These are phyloP conservation scores for Cyberlindnera japonica DNA, from an alignment of 805 yeast genomes.

Conservation along the genomic window DNA sequence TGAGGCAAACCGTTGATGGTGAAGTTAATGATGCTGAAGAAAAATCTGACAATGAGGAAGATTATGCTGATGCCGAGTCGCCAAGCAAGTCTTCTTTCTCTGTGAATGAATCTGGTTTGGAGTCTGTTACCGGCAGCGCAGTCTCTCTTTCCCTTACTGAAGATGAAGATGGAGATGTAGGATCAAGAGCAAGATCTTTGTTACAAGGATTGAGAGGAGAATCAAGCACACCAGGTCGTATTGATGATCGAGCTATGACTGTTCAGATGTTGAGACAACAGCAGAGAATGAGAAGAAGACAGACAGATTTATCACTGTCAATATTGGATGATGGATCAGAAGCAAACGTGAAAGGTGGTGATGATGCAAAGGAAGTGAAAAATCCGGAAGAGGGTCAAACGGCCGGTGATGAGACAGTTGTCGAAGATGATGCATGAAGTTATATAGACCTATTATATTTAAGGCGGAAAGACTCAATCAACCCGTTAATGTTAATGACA, in stretches of 20 bases:
- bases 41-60: constrained; percentile 19
- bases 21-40: constrained; percentile 20
- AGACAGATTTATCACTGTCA: constrained; percentile 9
- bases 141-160: constrained; percentile 14
- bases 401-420: constrained; percentile 1
- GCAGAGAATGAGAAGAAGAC: constrained; percentile 32
- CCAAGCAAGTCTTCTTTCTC: constrained; percentile 14
- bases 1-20: constrained; percentile 25
- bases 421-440: constrained; percentile 1
- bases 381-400: neutral
- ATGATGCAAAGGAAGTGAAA: neutral
- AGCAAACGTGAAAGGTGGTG: neutral
- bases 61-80: constrained; percentile 6
- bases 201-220: constrained; percentile 53
- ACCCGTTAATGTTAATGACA: constrained; percentile 7
- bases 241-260: constrained; percentile 33
- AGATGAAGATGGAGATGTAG: constrained; percentile 39
- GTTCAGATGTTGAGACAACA: constrained; percentile 42
- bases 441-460: neutral
- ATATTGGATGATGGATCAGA: constrained; percentile 4
- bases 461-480: neutral
- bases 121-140: neutral
- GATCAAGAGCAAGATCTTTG: constrained; percentile 58
- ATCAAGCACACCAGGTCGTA: constrained; percentile 20
- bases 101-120: neutral